Base-by-base conservation (phyloP, 2,329 filamentous ascomycete genomes). In the Tothia fuscella region DNA sequence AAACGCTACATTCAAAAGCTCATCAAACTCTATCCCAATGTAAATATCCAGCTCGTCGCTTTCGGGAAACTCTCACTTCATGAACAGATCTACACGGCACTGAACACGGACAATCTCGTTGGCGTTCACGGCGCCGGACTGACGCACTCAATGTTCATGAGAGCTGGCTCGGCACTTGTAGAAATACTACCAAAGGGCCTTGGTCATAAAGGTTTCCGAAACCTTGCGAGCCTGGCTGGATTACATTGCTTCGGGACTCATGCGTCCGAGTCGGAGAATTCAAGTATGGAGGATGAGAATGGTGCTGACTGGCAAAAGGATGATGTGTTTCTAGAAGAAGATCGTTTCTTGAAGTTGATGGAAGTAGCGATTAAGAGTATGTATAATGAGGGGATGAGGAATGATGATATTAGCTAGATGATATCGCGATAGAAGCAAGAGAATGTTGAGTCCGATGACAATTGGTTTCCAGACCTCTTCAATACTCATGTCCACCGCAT, bases 81-180 rank as follows among this genome's bases (percentile, higher is more conserved):
- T 0, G 53, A 62, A 25, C 65, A 67, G 49, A 32, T 67, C 4
- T 41, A 46, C 6, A 28, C 62, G 2, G 52, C 57, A 7, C 57
- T 52, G 12, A 50, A 51, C 20, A 65, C 64, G 1, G 63, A 67
- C 44, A 47, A 67, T 13, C 52, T 69, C 6, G 56, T 66, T 5
- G 64, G 64, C 22, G 58, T 64, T 2, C 64, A 68, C 48, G 66
- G 65, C 31, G 63, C 64, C 0, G 65, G 62, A 1, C 50, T 68
- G 13, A 62, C 64, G 4, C 63, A 67, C 45, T 48, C 49, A 17
- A 56, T 68, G 47, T 69, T 67, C 42, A 52, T 67, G 46, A 56
- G 48, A 1, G 49, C 53, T 22, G 49, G 51, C 3, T 52, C 51
- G 1, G 57, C 56, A 13, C 48, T 68, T 6, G 59, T 68, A 5